phyloP scores from a whole-genome alignment of 805 yeast species.

The Pichia heedii region DNA sequence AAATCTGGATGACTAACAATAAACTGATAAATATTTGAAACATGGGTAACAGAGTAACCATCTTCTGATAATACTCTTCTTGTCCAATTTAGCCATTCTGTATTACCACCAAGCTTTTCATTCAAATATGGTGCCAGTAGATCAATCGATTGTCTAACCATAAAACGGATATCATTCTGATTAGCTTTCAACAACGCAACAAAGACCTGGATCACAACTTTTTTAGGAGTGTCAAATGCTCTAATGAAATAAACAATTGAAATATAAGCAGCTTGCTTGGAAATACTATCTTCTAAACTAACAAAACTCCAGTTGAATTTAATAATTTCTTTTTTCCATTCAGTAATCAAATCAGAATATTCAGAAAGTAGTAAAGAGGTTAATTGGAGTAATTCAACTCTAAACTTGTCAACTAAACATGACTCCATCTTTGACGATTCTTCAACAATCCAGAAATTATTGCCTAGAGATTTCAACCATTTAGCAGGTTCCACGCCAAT shows the following conservation, averaged over 20 bases:
- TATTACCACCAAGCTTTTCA: conserved; percentile 50
- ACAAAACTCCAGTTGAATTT: conserved; percentile 93
- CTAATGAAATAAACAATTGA: conserved; percentile 80
- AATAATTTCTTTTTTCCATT: conserved; percentile 72
- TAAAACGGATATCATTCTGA: conserved; percentile 71
- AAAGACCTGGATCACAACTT: conserved; percentile 84
- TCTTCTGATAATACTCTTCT: conserved; percentile 87
- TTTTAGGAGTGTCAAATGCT: conserved; percentile 80
- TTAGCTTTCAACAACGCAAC: conserved; percentile 81
- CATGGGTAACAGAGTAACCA: conserved; percentile 78
- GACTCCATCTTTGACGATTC: conserved; percentile 47
- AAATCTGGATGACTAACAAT: conserved; percentile 77
- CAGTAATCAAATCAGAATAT: conserved; percentile 50
- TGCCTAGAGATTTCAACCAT: conserved; percentile 61
- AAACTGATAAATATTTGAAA: conserved; percentile 79
- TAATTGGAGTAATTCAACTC: conserved; percentile 72
- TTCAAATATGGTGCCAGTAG: conserved; percentile 82
- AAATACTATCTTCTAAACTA: conserved; percentile 76
- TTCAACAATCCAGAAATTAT: conserved; percentile 64
- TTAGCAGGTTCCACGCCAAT: conserved; percentile 26
- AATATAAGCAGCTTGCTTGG: conserved; percentile 90
- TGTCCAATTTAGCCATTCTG: conserved; percentile 89
- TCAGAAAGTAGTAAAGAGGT: conserved; percentile 68
- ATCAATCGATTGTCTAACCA: conserved; percentile 84
- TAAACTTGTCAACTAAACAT: conserved; percentile 63